These are phyloP conservation scores for Verruconis gallopava DNA, from an alignment of 2,329 filamentous ascomycete species.

Conservation along the genomic window DNA sequence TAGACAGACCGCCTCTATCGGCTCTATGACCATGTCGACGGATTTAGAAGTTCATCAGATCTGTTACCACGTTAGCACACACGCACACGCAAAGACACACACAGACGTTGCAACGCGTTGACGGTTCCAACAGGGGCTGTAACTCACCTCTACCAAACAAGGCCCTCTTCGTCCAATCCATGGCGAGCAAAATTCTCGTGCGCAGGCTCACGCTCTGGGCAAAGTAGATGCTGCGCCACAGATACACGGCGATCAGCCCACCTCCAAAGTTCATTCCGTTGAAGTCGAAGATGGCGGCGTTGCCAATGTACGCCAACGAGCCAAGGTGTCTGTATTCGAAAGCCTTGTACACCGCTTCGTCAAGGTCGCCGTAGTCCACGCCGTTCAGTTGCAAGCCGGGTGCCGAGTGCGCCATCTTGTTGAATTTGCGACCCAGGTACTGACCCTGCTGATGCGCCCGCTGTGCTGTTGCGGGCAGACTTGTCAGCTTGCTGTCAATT, in stretches of 20 bases:
- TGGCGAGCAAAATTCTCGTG: slow-evolving; percentile 76
- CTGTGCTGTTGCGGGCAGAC: slow-evolving; percentile 87
- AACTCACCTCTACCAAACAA: slow-evolving; percentile 83
- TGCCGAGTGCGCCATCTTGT: slow-evolving; percentile 68
- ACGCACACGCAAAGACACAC: slow-evolving; percentile 1
- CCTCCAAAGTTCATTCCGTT: slow-evolving; percentile 67
- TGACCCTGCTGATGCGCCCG: slow-evolving; percentile 90
- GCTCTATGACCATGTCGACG: too few species aligned
- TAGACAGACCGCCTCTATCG: too few species aligned
- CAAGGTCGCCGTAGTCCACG: slow-evolving; percentile 76
- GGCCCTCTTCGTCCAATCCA: slow-evolving; percentile 98
- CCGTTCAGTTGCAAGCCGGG: slow-evolving; percentile 68
- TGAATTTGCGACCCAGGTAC: slow-evolving; percentile 89
- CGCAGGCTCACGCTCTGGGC: slow-evolving; percentile 90
- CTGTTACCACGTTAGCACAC: slow-evolving; percentile 11
- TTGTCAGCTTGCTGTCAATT: slow-evolving; percentile 91
- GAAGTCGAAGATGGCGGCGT: slow-evolving; percentile 89
- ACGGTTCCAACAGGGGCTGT: too few species aligned
- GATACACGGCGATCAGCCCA: slow-evolving; percentile 83
- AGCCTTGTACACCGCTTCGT: slow-evolving; percentile 83
- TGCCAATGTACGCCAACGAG: slow-evolving; percentile 86
- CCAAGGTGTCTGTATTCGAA: slow-evolving; percentile 92
- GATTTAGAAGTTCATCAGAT: slow-evolving; percentile 23
- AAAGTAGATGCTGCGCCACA: slow-evolving; percentile 95
- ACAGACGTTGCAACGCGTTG: not conserved